phyloP scores from a whole-genome alignment of 805 yeast genomes.

The Cyberlindnera maritima region DNA sequence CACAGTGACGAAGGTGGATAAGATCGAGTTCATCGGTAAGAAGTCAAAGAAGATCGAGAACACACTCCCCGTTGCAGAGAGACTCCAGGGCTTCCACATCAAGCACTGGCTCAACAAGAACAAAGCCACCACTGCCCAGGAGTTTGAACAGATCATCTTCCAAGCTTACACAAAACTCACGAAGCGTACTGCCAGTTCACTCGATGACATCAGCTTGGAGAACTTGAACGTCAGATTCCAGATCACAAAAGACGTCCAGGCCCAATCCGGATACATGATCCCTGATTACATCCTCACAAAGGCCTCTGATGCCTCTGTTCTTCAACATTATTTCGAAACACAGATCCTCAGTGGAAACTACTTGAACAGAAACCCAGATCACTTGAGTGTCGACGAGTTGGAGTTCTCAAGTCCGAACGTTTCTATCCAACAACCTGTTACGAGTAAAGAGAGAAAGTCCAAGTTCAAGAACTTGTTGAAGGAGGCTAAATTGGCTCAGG shows the following conservation, averaged over 20 bases:
- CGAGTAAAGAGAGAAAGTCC: slow-evolving; percentile 23
- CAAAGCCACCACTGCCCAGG: slow-evolving; percentile 27
- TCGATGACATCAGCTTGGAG: slow-evolving; percentile 21
- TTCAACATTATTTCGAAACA: slow-evolving; percentile 27
- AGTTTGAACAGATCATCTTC: slow-evolving; percentile 26
- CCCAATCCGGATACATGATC: slow-evolving; percentile 35
- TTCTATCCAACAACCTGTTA: slow-evolving; percentile 22
- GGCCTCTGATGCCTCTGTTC: slow-evolving; percentile 28
- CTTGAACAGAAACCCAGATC: slow-evolving; percentile 14
- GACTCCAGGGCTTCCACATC: slow-evolving; percentile 29
- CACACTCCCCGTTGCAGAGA: slow-evolving; percentile 13
- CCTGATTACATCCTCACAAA: slow-evolving; percentile 37
- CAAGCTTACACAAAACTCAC: slow-evolving; percentile 19
- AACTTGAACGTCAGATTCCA: slow-evolving; percentile 34
- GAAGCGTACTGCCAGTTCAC: slow-evolving; percentile 1
- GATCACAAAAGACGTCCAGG: slow-evolving; percentile 34
- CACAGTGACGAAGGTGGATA: slow-evolving; percentile 17
- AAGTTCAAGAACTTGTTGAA: slow-evolving; percentile 24
- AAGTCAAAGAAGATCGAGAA: slow-evolving; percentile 12
- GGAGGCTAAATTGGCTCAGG: slow-evolving; percentile 25
- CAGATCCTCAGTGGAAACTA: slow-evolving; percentile 31
- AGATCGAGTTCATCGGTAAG: slow-evolving; percentile 29
- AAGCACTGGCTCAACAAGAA: slow-evolving; percentile 33
- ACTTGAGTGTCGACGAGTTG: slow-evolving; percentile 18
- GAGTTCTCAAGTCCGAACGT: slow-evolving; percentile 24